These are phyloP conservation scores for Mycena galericulata DNA, from an alignment of 768 basidiomycete species.

Conservation along the genomic window DNA sequence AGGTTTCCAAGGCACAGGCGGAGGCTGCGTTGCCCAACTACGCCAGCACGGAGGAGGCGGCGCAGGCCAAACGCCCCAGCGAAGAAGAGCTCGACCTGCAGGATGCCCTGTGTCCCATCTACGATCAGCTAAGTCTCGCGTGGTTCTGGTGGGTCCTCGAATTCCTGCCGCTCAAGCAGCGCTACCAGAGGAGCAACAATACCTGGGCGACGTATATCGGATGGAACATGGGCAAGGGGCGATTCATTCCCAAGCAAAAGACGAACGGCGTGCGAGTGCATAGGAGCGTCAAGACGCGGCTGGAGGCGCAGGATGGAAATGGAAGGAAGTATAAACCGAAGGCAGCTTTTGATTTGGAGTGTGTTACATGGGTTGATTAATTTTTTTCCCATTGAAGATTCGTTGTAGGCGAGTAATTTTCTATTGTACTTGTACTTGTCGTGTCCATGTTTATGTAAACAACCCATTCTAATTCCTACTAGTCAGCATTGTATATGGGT, in stretches of 20 bases:
- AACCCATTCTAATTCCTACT: too few relatives aligned
- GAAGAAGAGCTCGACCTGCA: slow-evolving; percentile 64
- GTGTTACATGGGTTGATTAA: slow-evolving; percentile 49
- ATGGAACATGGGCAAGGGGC: slow-evolving; percentile 44
- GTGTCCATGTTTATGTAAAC: too few relatives aligned
- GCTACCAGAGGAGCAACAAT: slow-evolving; percentile 33
- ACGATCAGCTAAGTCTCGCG: slow-evolving; percentile 61
- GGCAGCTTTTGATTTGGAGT: slow-evolving; percentile 47
- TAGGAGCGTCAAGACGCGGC: slow-evolving; percentile 50
- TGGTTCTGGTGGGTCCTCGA: slow-evolving; percentile 58
- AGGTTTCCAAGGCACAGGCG: slow-evolving; percentile 3
- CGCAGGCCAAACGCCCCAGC: slow-evolving; percentile 30
- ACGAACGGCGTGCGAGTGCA: slow-evolving; percentile 45
- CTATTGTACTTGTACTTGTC: too few relatives aligned
- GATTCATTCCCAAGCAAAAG: slow-evolving; percentile 45
- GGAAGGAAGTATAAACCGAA: slow-evolving; percentile 47
- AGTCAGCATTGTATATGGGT: too few relatives aligned
- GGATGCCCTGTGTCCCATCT: slow-evolving; percentile 58
- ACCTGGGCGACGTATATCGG: slow-evolving; percentile 22
- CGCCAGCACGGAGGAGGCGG: slow-evolving; percentile 17
- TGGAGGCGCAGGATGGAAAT: slow-evolving; percentile 49
- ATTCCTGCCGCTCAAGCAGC: slow-evolving; percentile 30
- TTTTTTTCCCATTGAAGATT: too few relatives aligned
- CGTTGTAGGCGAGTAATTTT: too few relatives aligned
- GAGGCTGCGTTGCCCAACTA: slow-evolving; percentile 13